Percentiles rank a stretch among this genome's conserved stretches.
These are phyloP conservation scores for Catunica adiposa DNA, from an alignment of 2,329 filamentous ascomycete species.

Conservation along the genomic window DNA sequence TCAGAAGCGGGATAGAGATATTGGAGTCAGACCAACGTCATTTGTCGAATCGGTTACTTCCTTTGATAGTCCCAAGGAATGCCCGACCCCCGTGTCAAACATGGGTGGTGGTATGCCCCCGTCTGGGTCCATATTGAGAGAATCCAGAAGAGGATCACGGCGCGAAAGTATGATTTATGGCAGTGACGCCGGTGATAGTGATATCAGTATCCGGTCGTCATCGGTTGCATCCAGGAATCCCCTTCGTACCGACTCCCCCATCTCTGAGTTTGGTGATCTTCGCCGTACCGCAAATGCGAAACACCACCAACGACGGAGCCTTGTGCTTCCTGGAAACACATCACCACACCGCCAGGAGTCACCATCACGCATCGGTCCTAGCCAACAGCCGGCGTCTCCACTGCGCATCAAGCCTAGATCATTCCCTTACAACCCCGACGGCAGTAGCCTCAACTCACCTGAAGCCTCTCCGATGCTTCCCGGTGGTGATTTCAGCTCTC, in stretches of 20 bases:
- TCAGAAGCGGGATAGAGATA: conserved; percentile 25
- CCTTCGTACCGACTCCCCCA: conserved; percentile 71
- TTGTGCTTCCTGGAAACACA: conserved; percentile 62
- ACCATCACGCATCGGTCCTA: conserved; percentile 45
- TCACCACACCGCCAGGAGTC: conserved; percentile 80
- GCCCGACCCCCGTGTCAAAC: conserved; percentile 77
- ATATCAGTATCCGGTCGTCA: conserved; percentile 70
- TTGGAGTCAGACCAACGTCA: conserved; percentile 37
- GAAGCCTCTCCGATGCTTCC: conserved; percentile 79
- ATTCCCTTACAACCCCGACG: conserved; percentile 42
- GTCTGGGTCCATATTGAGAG: conserved; percentile 19
- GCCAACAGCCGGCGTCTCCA: conserved; percentile 59
- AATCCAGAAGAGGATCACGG: conserved; percentile 42
- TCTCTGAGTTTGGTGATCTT: conserved; percentile 66
- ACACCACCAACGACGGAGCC: conserved; percentile 71
- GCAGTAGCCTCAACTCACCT: conserved; percentile 49
- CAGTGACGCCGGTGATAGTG: conserved; percentile 71
- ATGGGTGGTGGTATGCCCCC: conserved; percentile 28
- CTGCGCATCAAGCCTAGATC: conserved; percentile 71
- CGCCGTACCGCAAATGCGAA: conserved; percentile 61
- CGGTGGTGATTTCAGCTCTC: conserved; percentile 65
- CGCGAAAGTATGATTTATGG: conserved; percentile 54
- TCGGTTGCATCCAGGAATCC: conserved; percentile 53
- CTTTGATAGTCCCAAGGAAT: conserved; percentile 68
- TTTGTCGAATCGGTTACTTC: conserved; percentile 61